Evolutionary conservation across 306 rosid genomes (phyloP), one percentile per base, ranked within the genome.

Genomic region (Cicer judaicum): DNA sequence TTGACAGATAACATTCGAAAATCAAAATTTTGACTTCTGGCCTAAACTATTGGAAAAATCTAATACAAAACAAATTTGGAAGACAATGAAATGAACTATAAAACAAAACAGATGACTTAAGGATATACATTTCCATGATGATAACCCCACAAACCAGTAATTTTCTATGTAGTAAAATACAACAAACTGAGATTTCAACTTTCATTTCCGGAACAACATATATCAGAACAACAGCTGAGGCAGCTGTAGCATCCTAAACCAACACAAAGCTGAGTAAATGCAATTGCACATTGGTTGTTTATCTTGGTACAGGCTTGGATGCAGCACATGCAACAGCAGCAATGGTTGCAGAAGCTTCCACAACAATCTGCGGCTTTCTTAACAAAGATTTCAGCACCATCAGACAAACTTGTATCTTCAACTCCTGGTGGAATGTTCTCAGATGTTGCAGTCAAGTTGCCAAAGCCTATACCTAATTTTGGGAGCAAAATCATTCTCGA

Each of bases 311-410:
- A 91, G 29, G 24, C 49, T 1, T 75, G 72, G 73, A 93, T 78
- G 89, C 96, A 89, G 77, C 86, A 81, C 90, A 89, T 73, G 82
- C 91, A 93, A 75, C 97, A 91, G 70, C 96, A 90, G 78, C 96
- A 93, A 78, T 39, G 41, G 54, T 50, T 59, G 50, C 87, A 87
- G 38, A 77, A 9, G 0, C 38, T 43, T 56, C 86, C 67, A 57
- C 97, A 93, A 66, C 97, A 93, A 70, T 52, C 69, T 50, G 96
- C 74, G 34, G 96, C 89, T 1, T 91, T 92, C 68, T 63, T 83
- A 15, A 83, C 86, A 29, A 93, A 81, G 1, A 84, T 52, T 64
- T 93, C 96, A 2, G 92, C 93, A 1, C 87, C 86, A 40, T 93
- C 97, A 4, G 93, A 83, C 53, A 56, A 55, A 15, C 61, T 87